Evolutionary conservation across 208 protist genomes (phyloP).

Genomic region (Acanthamoeba triangularis): DNA sequence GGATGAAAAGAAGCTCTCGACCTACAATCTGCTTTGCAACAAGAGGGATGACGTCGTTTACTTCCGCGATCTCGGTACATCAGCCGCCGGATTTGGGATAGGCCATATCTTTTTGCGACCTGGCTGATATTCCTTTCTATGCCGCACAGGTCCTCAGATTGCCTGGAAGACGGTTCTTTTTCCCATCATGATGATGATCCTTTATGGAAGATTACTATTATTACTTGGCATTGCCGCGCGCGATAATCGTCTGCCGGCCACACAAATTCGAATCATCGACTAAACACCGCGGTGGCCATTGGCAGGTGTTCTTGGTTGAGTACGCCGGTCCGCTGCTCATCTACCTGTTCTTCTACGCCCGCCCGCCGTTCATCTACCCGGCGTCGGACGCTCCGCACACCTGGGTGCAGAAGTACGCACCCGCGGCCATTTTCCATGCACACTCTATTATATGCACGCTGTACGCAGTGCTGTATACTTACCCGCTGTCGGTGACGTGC

Average conservation of each 20-base stretch:
- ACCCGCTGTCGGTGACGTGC: background rate
- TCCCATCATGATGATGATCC: too few relatives aligned
- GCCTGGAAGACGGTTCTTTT: constrained; percentile 56
- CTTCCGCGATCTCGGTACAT: constrained; percentile 54
- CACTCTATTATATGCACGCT: constrained; percentile 90
- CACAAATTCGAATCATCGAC: too few relatives aligned
- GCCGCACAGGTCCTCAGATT: constrained; percentile 47
- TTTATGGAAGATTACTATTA: too few relatives aligned
- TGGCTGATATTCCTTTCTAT: background rate
- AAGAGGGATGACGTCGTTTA: background rate
- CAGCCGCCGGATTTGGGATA: background rate
- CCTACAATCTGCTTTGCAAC: constrained; percentile 12
- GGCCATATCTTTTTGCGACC: background rate
- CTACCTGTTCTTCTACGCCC: constrained; percentile 94
- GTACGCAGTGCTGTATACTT: constrained; percentile 56
- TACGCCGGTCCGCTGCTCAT: constrained; percentile 96
- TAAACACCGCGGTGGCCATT: background rate
- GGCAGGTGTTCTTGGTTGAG: constrained; percentile 95
- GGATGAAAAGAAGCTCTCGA: constrained; percentile 28
- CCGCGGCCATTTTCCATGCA: background rate
- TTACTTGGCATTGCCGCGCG: too few relatives aligned
- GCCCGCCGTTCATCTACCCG: constrained; percentile 89
- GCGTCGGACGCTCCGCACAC: background rate
- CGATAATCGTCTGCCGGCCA: too few relatives aligned
- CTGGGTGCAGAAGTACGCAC: constrained; percentile 25